Evolutionary conservation across 768 basidiomycete genomes (phyloP).

Genomic region (Termitomyces eurrhizus): DNA sequence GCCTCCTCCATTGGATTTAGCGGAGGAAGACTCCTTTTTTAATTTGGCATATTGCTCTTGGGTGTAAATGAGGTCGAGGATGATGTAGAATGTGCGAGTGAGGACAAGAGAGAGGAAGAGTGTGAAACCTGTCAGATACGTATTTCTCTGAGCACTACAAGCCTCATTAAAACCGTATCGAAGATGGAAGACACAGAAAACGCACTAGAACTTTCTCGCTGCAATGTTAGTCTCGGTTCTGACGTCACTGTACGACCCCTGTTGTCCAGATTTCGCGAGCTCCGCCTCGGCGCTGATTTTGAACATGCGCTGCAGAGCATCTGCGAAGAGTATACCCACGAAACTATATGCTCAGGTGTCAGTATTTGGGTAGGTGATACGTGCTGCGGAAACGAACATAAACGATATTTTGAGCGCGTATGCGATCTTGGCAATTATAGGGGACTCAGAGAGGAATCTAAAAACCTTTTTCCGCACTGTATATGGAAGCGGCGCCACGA

Average conservation of each 20-base stretch:
- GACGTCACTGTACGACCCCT: conserved; percentile 49
- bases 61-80: conserved; percentile 84
- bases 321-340: conserved; percentile 81
- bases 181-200: conserved; percentile 9
- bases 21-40: conserved; percentile 50
- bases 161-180: neutral
- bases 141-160: conserved; percentile 80
- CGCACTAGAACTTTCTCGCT: conserved; percentile 91
- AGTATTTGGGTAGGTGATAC: neutral
- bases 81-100: conserved; percentile 88
- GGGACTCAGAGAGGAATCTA: conserved; percentile 63
- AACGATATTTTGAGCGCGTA: conserved; percentile 94
- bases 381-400: conserved; percentile 53
- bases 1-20: conserved; percentile 10
- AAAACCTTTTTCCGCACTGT: conserved; percentile 67
- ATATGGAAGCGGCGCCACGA: conserved; percentile 86
- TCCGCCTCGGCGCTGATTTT: conserved; percentile 72
- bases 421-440: conserved; percentile 76
- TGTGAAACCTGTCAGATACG: conserved; percentile 90
- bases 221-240: conserved; percentile 86
- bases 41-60: conserved; percentile 86
- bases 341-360: conserved; percentile 44
- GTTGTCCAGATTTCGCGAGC: conserved; percentile 51
- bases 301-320: conserved; percentile 93
- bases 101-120: conserved; percentile 95